Base-by-base conservation (phyloP, 2,329 filamentous ascomycete genomes). In the Cercospora brassicicola region DNA sequence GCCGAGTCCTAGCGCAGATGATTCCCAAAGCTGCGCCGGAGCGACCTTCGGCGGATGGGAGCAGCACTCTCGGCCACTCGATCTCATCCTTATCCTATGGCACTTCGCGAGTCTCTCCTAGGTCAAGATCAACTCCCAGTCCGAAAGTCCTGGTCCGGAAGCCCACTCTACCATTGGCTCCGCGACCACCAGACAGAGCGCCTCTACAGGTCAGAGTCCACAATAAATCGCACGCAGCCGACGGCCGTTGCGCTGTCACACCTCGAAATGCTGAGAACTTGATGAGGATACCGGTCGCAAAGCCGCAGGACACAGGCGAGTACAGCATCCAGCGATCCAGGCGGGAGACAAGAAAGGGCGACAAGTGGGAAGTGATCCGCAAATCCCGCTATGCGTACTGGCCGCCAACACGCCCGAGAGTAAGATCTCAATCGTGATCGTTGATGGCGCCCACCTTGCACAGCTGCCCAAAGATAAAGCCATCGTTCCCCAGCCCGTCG, bases 391-490 rank as follows among this genome's bases (percentile, higher is more conserved):
- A 68, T 60, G 59, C 63, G 4, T 68, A 68, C n/a, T 68, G 67
- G 67, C 63, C 65, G 59, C 63, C 65, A 11, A 28, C n/a, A 23
- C 10, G 56, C n/a, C 23, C 39, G 26, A 60, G 36, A 18, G 26
- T 9, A 23, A 45, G 33, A 59, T 15, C 23, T 57, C n/a, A 65
- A 13, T 59, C 31, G 15, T 59, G 55, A 59, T 31, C 18, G 9
- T 59, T 23, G 28, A 13, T 13, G 31, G 23, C 30, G 20, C 51
- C 13, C 10, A 5, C 1, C 7, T 51, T 51, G 26, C 62, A 65
- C 18, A 67, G 23, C 28, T 60, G 66, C 33, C 69, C 67, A 31
- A 69, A 71, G 6, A 71, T 42, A 18, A 69, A 69, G 1, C 67
- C 67, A 55, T 66, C 65, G 15, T 67, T 36, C 2, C 65, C 65